Conservation (phyloP, 169 alveolate genomes). For the Plasmodium cynomolgi region DNA sequence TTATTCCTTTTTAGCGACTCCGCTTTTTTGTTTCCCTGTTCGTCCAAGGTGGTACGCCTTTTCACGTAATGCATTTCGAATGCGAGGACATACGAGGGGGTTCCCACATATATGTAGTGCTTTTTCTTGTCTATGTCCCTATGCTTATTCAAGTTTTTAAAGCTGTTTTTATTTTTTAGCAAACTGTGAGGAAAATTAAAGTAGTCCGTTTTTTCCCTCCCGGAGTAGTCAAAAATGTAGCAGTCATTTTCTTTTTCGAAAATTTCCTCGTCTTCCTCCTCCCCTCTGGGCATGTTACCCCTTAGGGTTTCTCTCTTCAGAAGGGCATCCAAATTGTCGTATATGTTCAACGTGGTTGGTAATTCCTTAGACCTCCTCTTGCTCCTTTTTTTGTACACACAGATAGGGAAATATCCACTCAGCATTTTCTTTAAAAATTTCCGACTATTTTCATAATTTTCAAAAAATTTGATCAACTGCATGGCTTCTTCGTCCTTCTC, state of each 20-base stretch:
- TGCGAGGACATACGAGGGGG: slow-evolving; percentile 38
- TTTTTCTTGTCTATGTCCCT: slow-evolving; percentile 12
- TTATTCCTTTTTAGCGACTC: slow-evolving; percentile 6
- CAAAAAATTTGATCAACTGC: slow-evolving; percentile 21
- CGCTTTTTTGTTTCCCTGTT: not conserved
- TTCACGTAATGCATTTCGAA: slow-evolving; percentile 39
- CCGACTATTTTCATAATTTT: slow-evolving; percentile 50
- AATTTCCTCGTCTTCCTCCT: not conserved
- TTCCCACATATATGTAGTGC: slow-evolving; percentile 49
- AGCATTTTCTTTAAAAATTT: slow-evolving; percentile 22
- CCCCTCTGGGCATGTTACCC: not conserved
- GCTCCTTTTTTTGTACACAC: slow-evolving; percentile 42
- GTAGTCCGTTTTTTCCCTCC: slow-evolving; percentile 19
- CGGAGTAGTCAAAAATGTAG: slow-evolving; percentile 52
- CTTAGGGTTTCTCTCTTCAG: not conserved
- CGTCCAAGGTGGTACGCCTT: not conserved
- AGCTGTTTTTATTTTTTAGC: slow-evolving; percentile 22
- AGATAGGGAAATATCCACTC: slow-evolving; percentile 43
- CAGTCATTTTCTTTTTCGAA: slow-evolving; percentile 11
- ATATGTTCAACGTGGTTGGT: slow-evolving; percentile 50
- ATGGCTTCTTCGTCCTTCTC: not conserved
- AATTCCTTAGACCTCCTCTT: slow-evolving; percentile 37
- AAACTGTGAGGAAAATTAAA: slow-evolving; percentile 33
- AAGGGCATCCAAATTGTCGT: slow-evolving; percentile 47
- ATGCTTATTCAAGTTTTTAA: slow-evolving; percentile 25